Percentiles rank a stretch among this genome's conserved stretches.
Evolutionary conservation across 1,284 basidiomycete genomes (phyloP).

Genomic region (Marasmius tenuissimus): DNA sequence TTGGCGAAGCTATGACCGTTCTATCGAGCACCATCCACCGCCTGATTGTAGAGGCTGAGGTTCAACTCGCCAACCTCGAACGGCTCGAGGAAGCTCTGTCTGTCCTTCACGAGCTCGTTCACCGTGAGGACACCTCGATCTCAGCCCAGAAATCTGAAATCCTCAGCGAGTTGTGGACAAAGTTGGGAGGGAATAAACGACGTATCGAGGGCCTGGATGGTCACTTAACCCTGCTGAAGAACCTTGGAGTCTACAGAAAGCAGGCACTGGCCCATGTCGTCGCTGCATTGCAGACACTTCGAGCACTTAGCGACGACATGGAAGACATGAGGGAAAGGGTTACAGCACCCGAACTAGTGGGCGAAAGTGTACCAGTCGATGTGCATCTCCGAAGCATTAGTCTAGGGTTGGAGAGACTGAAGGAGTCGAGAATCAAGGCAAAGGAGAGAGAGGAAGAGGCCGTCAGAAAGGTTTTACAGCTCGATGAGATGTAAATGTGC

Average conservation of each 20-base stretch:
- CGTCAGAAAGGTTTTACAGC: slow-evolving; percentile 30
- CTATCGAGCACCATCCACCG: slow-evolving; percentile 51
- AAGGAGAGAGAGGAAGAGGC: slow-evolving; percentile 37
- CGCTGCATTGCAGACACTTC: slow-evolving; percentile 58
- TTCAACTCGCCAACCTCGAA: slow-evolving; percentile 52
- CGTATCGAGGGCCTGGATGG: slow-evolving; percentile 45
- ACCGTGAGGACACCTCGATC: slow-evolving; percentile 53
- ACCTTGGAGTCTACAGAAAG: slow-evolving; percentile 54
- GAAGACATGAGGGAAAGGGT: slow-evolving; percentile 70
- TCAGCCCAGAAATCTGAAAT: slow-evolving; percentile 48
- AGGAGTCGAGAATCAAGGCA: slow-evolving; percentile 51
- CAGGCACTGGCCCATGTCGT: slow-evolving; percentile 62
- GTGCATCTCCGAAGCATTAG: slow-evolving; percentile 72
- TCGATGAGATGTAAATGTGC: not conserved
- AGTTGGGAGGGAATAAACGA: slow-evolving; percentile 57
- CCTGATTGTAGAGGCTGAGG: slow-evolving; percentile 63
- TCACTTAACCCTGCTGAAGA: slow-evolving; percentile 52
- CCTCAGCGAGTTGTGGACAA: slow-evolving; percentile 67
- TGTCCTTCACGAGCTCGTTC: slow-evolving; percentile 54
- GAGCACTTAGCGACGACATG: slow-evolving; percentile 66
- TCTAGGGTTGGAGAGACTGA: slow-evolving; percentile 61
- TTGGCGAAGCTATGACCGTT: slow-evolving; percentile 60
- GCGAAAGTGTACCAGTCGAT: slow-evolving; percentile 57
- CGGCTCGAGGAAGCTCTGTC: slow-evolving; percentile 58
- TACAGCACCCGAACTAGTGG: slow-evolving; percentile 59